Base-by-base conservation (phyloP, 495 filamentous ascomycete species). In the Jackrogersella multiformis region DNA sequence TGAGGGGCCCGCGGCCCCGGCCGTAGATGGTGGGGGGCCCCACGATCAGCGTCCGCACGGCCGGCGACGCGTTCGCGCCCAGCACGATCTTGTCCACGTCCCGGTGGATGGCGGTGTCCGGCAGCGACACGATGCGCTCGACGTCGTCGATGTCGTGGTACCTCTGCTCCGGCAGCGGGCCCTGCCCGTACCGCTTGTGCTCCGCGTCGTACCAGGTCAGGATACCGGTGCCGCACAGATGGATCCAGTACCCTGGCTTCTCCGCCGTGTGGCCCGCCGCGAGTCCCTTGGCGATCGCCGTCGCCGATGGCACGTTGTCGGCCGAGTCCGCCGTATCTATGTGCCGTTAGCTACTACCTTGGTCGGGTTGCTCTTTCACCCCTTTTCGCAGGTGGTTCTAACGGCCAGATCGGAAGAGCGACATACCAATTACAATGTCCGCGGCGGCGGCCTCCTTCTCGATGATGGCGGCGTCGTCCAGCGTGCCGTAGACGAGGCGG, bases 11-110 rank as follows among this genome's bases (percentile, higher is more conserved):
- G 30, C 90, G 86, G 23, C 91, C 92, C 0, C 36, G 23, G 5
- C 91, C 92, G 72, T 94, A 94, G 73, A 96, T 95, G 4, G 84
- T 86, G 1, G 92, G 90, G 5, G 92, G 91, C 61, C 86, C 91
- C 20, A 95, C 83, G 72, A 96, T 87, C 1, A 92, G 89, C 0
- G 88, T 88, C 71, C 85, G 86, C 9, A 89, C 81, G 35, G 74
- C 82, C 35, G 80, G 76, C 4, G 81, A 77, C 49, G 82, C 58
- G 60, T 72, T 73, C 18, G 78, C 69, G 3, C 48, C 71, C 1
- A 79, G 68, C 6, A 80, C 77, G 42, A 82, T 72, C 76, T 84
- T 81, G 57, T 85, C 82, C 23, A 78, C 67, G 60, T 80, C 59
- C 9, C 83, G 78, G 71, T 84, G 82, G 24, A 73, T 56, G 3